Conservation (phyloP, 106 monocot species). For the Dendrobium officinale region DNA sequence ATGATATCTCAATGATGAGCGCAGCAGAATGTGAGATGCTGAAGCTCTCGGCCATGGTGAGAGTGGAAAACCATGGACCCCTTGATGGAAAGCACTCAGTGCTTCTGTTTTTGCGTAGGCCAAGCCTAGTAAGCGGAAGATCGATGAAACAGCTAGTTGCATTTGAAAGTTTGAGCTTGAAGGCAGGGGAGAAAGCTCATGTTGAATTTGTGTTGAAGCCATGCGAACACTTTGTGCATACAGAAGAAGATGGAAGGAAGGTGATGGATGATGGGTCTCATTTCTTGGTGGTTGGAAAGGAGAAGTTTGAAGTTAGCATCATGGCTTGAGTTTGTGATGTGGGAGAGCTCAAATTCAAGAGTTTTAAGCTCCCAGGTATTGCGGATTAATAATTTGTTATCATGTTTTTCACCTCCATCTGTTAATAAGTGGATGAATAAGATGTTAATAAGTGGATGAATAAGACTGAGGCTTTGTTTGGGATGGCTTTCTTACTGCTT, state of each 20-base stretch:
- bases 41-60: constrained; percentile 33
- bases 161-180: constrained; percentile 47
- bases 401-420: not conserved
- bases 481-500: too few species aligned
- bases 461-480: too few species aligned
- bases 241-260: constrained; percentile 42
- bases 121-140: constrained; percentile 5
- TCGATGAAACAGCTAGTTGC: constrained; percentile 61
- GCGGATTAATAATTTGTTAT: not conserved
- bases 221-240: constrained; percentile 52
- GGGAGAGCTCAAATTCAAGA: not conserved
- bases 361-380: not conserved
- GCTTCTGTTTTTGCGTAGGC: constrained; percentile 46
- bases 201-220: constrained; percentile 50
- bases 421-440: too few species aligned
- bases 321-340: constrained; percentile 11
- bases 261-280: constrained; percentile 62
- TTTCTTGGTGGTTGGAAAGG: constrained; percentile 49
- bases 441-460: too few species aligned
- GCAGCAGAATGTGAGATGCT: constrained; percentile 35
- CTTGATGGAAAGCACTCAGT: constrained; percentile 71
- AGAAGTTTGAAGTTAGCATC: constrained; percentile 36
- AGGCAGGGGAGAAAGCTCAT: constrained; percentile 30
- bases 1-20: constrained; percentile 24
- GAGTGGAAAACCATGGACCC: constrained; percentile 58